Evolutionary conservation across 202 grass and related monocot genomes (phyloP), one percentile per base, ranked within the genome.

Genomic region (Brachypodium distachyon): DNA sequence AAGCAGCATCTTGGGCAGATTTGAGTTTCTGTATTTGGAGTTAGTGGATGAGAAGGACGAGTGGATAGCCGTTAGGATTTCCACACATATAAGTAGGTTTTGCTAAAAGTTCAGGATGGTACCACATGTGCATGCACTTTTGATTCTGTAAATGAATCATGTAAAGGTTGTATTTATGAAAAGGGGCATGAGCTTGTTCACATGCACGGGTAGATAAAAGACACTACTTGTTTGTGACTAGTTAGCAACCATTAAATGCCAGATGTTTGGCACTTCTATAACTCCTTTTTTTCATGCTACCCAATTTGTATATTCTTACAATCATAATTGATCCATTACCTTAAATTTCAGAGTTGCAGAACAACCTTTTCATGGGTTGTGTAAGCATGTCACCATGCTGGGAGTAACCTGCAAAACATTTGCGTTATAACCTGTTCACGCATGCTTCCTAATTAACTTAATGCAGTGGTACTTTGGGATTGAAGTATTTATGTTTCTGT

Each of bases 401-500:
- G n/a, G 43, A 67, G 12, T 67, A 42, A 52, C 69, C 22, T 50
- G 16, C 72, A 54, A 31, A 4, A 46, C 44, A 9, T 70, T 83
- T 48, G 16, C 49, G 12, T 47, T 38, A n/a, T n/a, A 27, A 10
- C 19, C 63, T 51, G 39, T 61, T 9, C 46, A 40, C 42, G 11
- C 16, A 43, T 18, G 59, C 0, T 19, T 1, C 16, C 44, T 69
- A 28, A 18, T 62, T 43, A 46, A 38, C 12, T 19, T 26, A 22
- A 27, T 55, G 1, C 17, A 19, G 5, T 3, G 1, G 9, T 58
- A 63, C 9, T 50, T 75, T 36, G 38, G 3, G 1, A 39, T 61
- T 80, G 46, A 79, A 52, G 21, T 83, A 27, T 40, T 6, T 76
- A 32, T 73, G 11, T 31, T 66, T 74, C 48, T 84, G 12, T 79